phyloP scores from a whole-genome alignment of 2,329 filamentous ascomycete genomes.

The Trichoderma polysporum region DNA sequence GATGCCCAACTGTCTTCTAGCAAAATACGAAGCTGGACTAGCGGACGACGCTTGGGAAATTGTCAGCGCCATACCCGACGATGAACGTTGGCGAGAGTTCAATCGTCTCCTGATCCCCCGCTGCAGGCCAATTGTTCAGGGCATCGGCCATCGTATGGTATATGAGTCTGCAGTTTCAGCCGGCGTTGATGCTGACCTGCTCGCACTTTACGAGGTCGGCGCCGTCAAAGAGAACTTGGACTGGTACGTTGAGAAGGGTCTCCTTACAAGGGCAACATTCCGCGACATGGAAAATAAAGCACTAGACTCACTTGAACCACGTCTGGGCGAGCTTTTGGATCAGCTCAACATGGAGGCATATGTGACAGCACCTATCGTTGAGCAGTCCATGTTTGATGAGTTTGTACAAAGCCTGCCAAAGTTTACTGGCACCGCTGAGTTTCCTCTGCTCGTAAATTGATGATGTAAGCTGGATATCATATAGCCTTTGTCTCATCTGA shows the following conservation, averaged over 20 bases:
- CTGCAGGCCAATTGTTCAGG: conserved; percentile 28
- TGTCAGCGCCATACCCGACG: background rate
- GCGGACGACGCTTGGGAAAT: conserved; percentile 27
- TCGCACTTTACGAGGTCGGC: conserved; percentile 20
- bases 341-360: background rate
- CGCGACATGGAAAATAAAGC: background rate
- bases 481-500: no score
- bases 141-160: conserved; percentile 32
- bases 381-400: no score
- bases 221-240: conserved; percentile 21
- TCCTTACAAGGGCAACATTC: background rate
- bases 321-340: conserved; percentile 3
- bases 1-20: conserved; percentile 24
- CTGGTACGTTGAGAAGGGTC: conserved; percentile 22
- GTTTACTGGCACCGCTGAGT: no score
- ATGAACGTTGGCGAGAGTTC: conserved; percentile 25
- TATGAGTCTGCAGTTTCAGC: conserved; percentile 28
- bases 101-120: conserved; percentile 29
- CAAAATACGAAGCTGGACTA: conserved; percentile 27
- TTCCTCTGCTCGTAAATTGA: no score
- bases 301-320: background rate
- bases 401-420: no score
- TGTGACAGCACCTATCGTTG: conserved; percentile 1
- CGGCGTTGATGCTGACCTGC: conserved; percentile 2
- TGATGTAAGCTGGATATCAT: no score